Evolutionary conservation across 1,284 basidiomycete genomes (phyloP), one percentile per base, ranked within the genome.

Genomic region (Mrakiaceae sp.): DNA sequence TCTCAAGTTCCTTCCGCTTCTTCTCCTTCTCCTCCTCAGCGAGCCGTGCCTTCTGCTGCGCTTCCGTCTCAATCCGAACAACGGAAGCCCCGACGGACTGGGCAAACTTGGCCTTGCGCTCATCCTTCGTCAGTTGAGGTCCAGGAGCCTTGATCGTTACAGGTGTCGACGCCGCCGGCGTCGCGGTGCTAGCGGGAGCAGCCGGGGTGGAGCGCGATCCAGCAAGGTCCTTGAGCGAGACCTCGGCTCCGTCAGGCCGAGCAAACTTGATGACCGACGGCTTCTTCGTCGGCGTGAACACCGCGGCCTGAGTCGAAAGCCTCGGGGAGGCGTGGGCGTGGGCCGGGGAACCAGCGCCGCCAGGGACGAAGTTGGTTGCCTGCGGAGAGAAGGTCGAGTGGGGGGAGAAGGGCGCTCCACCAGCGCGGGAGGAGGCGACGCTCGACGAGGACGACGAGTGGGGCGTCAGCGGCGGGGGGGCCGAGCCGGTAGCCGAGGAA

Each of bases 1-100:
- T 72, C 58, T 74, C 73, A 64, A 76, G 73, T 52, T 72, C 67
- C 67, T 74, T 70, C 67, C 70, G 72, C 63, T 74, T 73, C 58
- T 68, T 68, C 60, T 68, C 69, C 69, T 70, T 71, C 66, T 71
- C 71, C 58, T 69, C 69, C 27, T 63, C 67, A n/a, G 72, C 74
- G 11, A 77, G 63, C 50, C 77, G 69, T n/a, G 67, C 67, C 64
- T 74, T 73, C 68, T 74, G 75, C 64, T 79, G 78, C 68, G 81
- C 79, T 66, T 78, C 78, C 0, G 77, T 79, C 72, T 82, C 81
- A 58, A 82, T 73, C 53, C 80, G 74, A 1, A 80, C 75, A 14
- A 75, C 68, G 9, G 75, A 72, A 11, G 27, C 27, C 27, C 27
- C 27, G 27, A 73, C 73, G 11, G 74, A 69, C 5, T 69, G 58